Conservation (phyloP, 352 stramenopile species). For the Pythium chondricola region DNA sequence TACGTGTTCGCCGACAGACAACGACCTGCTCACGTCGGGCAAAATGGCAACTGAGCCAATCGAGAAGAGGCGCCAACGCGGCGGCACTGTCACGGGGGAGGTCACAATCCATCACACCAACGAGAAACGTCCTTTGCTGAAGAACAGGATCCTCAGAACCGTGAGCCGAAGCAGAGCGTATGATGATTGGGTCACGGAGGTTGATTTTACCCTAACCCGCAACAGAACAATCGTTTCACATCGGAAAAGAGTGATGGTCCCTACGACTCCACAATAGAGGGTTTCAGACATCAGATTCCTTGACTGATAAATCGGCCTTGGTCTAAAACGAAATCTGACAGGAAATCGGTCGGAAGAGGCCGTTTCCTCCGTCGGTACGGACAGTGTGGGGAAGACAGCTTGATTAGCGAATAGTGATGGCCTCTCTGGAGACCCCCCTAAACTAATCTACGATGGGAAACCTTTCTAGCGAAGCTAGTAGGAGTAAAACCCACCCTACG, state of each 20-base stretch:
- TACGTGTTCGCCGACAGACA: not conserved
- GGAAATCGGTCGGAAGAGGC: no score
- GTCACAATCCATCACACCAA: not conserved
- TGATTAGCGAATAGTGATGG: no score
- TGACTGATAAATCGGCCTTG: no score
- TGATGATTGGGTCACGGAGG: constrained; percentile 1
- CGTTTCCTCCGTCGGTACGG: no score
- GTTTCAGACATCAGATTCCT: no score
- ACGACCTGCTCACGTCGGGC: constrained; percentile 7
- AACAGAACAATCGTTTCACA: not conserved
- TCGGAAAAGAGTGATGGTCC: no score
- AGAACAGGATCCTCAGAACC: constrained; percentile 9
- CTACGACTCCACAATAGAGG: no score
- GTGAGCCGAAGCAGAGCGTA: not conserved
- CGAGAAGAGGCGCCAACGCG: constrained; percentile 10
- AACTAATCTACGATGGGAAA: no score
- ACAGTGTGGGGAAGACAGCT: no score
- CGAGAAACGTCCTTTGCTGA: not conserved
- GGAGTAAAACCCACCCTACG: constrained; percentile 7
- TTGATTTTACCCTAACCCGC: not conserved
- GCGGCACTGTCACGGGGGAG: constrained; percentile 2
- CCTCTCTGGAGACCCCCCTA: no score
- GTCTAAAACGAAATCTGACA: no score
- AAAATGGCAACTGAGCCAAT: constrained; percentile 14
- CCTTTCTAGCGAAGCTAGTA: no score